phyloP scores from a whole-genome alignment of 2,329 filamentous ascomycete genomes.

The Reticulascus tulasneorum region DNA sequence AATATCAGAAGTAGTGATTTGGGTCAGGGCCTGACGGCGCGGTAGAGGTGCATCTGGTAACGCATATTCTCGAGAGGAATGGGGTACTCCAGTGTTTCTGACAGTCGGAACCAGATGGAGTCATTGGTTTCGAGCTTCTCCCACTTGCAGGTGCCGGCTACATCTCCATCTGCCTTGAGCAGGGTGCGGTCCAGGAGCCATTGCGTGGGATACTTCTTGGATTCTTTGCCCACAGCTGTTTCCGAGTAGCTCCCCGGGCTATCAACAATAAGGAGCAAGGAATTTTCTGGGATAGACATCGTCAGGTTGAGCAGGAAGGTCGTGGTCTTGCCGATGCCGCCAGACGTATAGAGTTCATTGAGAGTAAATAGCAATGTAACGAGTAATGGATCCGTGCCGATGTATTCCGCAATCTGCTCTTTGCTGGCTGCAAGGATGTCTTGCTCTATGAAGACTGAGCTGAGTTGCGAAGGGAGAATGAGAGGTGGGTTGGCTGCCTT shows the following conservation, averaged over 20 bases:
- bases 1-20: not conserved
- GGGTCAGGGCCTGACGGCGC: conserved; percentile 19
- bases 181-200: conserved; percentile 86
- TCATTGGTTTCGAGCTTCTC: conserved; percentile 71
- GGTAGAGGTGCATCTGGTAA: conserved; percentile 86
- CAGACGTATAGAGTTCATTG: conserved; percentile 86
- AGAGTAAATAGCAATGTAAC: conserved; percentile 90
- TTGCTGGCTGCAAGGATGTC: conserved; percentile 44
- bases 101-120: conserved; percentile 79
- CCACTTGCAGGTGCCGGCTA: conserved; percentile 51
- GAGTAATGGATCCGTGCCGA: conserved; percentile 41
- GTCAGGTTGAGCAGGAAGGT: conserved; percentile 69
- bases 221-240: conserved; percentile 60
- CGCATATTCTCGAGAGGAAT: conserved; percentile 92
- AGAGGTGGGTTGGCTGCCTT: conserved; percentile 42
- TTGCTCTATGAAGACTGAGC: conserved; percentile 38
- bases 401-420: conserved; percentile 25
- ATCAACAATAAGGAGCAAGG: conserved; percentile 80
- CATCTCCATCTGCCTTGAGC: conserved; percentile 34
- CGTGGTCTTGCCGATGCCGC: conserved; percentile 69
- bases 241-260: conserved; percentile 93
- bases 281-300: conserved; percentile 48
- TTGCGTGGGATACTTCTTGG: conserved; percentile 81
- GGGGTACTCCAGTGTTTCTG: conserved; percentile 66
- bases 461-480: conserved; percentile 33